phyloP scores from a whole-genome alignment of 306 rosid species.

The Quercus alba region DNA sequence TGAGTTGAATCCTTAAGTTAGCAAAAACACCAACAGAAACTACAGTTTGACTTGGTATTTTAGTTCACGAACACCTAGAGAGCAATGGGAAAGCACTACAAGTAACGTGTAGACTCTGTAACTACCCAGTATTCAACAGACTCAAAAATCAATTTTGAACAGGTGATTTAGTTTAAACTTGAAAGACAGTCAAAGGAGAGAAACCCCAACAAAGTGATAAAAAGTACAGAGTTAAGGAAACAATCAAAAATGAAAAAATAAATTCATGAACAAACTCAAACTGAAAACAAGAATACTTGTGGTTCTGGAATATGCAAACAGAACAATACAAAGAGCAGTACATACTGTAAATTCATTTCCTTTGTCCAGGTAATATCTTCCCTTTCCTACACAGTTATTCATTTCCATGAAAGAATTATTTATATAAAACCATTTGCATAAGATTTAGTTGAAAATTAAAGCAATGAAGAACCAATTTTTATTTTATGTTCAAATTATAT shows the following conservation, averaged over 20 bases:
- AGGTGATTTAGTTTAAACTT: constrained; percentile 29
- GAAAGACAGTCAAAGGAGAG: constrained; percentile 27
- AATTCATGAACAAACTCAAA: constrained; percentile 29
- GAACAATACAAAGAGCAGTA: constrained; percentile 19
- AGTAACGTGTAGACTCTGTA: constrained; percentile 15
- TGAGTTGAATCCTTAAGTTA: constrained; percentile 1
- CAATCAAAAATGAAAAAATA: constrained; percentile 3
- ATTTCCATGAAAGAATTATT: constrained; percentile 30
- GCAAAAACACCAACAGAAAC: constrained; percentile 3
- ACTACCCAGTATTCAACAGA: constrained; percentile 25
- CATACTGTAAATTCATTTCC: constrained; percentile 14
- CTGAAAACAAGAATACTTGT: constrained; percentile 33
- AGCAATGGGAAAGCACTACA: constrained; percentile 19
- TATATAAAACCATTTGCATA: constrained; percentile 24
- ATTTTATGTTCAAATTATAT: neutral
- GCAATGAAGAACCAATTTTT: constrained; percentile 23
- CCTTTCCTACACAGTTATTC: constrained; percentile 19
- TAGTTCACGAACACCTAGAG: constrained; percentile 24
- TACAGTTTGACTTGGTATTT: constrained; percentile 20
- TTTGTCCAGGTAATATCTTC: constrained; percentile 21
- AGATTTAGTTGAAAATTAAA: constrained; percentile 14
- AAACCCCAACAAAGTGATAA: constrained; percentile 18
- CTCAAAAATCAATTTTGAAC: constrained; percentile 25
- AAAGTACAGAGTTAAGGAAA: neutral
- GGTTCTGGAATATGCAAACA: constrained; percentile 31